Base-by-base conservation (phyloP, 2,329 filamentous ascomycete genomes). In the Aspergillus pseudoviridinutans region DNA sequence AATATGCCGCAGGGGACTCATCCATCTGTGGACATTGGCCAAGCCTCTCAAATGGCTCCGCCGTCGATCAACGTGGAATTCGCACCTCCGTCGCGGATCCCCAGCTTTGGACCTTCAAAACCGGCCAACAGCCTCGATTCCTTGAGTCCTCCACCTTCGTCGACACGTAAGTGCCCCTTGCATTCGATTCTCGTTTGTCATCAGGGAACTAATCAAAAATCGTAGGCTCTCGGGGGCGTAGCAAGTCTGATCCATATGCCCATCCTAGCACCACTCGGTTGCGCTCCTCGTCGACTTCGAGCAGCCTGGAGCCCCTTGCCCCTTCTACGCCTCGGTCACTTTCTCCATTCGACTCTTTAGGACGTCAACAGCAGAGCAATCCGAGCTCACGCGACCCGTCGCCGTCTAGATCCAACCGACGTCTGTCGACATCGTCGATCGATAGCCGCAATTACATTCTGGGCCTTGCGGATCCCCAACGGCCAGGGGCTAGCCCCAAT, bases 31-130 rank as follows among this genome's bases (percentile, higher is more conserved):
- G 89, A 92, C 57, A 83, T 90, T 70, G 84, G 85, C 5, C 86
- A 84, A 69, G 85, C 84, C 49, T 84, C 87, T 51, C 83, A 89
- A 64, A 94, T 96, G 87, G 89, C 88, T 3, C 90, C 92, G n/a
- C 92, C 92, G 0, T 90, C 92, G 53, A 97, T 97, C 75, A 96
- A 94, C 70, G 94, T 97, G 66, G 90, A 96, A 71, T 92, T 91
- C 73, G 92, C 92, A 17, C 92, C 92, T 25, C 87, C 87, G 8
- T 84, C 89, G 53, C 79, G 83, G 57, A 84, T 84, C 66, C 83
- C 80, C 54, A 85, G 81, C 64, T 88, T 90, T 69, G 88, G 88
- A 61, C 83, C 84, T 28, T 79, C 82, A 22, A 90, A 89, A 29
- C 80, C 81, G n/a, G 78, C 87, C 64, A 75, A 72, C 55, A 86